These are phyloP conservation scores for Eucalyptus paniculata DNA, from an alignment of 345 rosid genomes.

Conservation along the genomic window DNA sequence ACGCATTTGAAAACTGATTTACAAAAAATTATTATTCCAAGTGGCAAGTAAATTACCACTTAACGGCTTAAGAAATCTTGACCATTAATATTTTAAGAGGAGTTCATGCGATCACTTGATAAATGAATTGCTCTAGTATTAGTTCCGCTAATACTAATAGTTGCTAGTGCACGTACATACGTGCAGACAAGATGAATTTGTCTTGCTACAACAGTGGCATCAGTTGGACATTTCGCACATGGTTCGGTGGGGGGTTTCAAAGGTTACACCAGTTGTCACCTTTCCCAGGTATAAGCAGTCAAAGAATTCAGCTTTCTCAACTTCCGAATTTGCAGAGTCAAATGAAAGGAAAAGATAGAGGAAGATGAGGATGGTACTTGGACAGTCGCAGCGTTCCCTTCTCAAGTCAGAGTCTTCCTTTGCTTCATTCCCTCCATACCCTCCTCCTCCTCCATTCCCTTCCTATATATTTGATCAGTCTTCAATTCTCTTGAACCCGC, in stretches of 20 bases:
- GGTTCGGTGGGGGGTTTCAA: neutral
- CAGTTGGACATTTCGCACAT: neutral
- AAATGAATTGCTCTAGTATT: too few relatives aligned
- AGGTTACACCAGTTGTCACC: neutral
- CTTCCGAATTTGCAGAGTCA: neutral
- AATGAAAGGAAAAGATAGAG: neutral
- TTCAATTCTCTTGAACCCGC: neutral
- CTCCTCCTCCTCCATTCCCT: neutral
- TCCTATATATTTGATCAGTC: neutral
- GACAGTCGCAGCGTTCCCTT: neutral
- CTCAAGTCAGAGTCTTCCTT: neutral
- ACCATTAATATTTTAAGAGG: too few relatives aligned
- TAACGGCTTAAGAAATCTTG: neutral
- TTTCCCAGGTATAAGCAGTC: neutral
- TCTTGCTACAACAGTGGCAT: neutral
- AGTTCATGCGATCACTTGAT: too few relatives aligned
- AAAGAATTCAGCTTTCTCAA: neutral
- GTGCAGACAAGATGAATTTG: neutral
- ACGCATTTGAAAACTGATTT: neutral
- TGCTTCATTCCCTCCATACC: neutral
- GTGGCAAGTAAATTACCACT: neutral
- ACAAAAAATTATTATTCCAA: neutral
- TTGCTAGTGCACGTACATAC: neutral
- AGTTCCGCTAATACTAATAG: too few relatives aligned
- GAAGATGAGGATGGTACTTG: neutral